These are phyloP conservation scores for Dovyalis caffra DNA, from an alignment of 345 rosid species.

Conservation along the genomic window DNA sequence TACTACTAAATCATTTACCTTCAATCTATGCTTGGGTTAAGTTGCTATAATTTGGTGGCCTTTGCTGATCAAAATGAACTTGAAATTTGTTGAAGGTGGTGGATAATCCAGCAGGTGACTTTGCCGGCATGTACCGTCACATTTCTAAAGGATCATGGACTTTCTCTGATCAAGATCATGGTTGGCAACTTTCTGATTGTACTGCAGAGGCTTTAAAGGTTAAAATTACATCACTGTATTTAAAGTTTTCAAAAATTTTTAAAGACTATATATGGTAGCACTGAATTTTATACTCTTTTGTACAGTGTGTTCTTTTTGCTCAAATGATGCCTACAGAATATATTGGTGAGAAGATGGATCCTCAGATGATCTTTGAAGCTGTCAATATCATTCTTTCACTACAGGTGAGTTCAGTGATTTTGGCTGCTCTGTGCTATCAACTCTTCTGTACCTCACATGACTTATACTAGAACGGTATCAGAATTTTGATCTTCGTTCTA, in stretches of 20 bases:
- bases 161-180: conserved; percentile 50
- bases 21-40: too few relatives aligned
- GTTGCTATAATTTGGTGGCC: too few relatives aligned
- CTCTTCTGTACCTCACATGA: neutral
- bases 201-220: conserved; percentile 47
- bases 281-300: neutral
- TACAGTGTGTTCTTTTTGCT: conserved; percentile 12
- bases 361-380: conserved; percentile 44
- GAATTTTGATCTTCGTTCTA: neutral
- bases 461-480: neutral
- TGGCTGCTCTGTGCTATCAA: neutral
- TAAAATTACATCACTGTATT: too few relatives aligned
- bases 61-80: too few relatives aligned
- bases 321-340: conserved; percentile 26
- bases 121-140: conserved; percentile 35
- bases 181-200: conserved; percentile 54
- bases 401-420: conserved; percentile 37
- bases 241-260: too few relatives aligned
- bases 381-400: conserved; percentile 52
- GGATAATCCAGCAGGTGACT: conserved; percentile 47
- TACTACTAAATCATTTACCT: neutral
- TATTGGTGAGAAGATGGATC: conserved; percentile 47
- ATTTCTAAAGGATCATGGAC: conserved; percentile 56
- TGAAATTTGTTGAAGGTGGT: conserved; percentile 4
- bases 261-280: too few relatives aligned